Base-by-base conservation (phyloP, 495 filamentous ascomycete species). In the Aspergillus nidulans region DNA sequence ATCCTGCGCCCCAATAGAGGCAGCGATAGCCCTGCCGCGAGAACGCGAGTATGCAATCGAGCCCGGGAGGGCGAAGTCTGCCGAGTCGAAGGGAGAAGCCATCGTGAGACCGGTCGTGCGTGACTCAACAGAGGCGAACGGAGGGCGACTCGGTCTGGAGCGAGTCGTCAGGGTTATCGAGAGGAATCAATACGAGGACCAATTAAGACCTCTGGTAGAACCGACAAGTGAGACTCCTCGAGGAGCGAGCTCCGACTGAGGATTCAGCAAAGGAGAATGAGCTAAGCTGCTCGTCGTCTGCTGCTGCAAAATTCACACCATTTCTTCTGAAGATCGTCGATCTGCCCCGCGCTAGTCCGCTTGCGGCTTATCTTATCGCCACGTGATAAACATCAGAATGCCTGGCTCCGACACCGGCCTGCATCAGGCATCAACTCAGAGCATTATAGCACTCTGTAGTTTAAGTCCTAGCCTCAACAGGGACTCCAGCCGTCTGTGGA, bases 21-120 rank as follows among this genome's bases (percentile, higher is more conserved):
- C 62, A 52, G 75, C 77, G 60, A 81, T 67, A 40, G 70, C 74
- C 62, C 69, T 66, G 26, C 76, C 71, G 42, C 80, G 77, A 53
- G 82, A 83, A n/a, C 63, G 72, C 42, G 79, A 81, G 56, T 76
- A 79, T 34, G 78, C 80, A 55, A 76, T 70, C 6, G 74, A 71
- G 55, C 81, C 81, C n/a, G 75, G 72, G 54, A 80, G 68, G 55
- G 78, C 73, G 43, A 83, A 53, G 48, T 70, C 79, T 10, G 64
- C 63, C 42, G 57, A 60, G 53, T 73, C 63, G 60, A 49, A 41
- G 21, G 59, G 46, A 16, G 66, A 62, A 59, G 69, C 57, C 74
- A 76, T 77, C 24, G 36, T 71, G 57, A 61, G 51, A 53, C 45
- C 53, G 49, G 26, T 43, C 20, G 54, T 39, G 28, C 49, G 47